Evolutionary conservation across 352 stramenopile genomes (phyloP), one percentile per base, ranked within the genome.

Genomic region (Hyaloperonospora arabidopsidis): DNA sequence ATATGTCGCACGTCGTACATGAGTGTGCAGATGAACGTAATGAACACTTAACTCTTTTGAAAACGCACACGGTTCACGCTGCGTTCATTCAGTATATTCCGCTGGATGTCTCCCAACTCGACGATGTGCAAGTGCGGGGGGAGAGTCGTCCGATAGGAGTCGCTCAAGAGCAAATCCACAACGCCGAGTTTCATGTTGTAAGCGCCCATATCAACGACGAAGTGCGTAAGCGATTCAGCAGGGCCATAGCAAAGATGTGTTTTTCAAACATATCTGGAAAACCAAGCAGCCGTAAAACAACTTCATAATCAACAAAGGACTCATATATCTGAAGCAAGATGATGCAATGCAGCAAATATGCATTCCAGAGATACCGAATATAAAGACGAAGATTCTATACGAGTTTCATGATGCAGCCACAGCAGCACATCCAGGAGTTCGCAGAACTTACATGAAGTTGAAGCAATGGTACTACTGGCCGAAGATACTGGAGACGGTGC

Each of bases 401-500:
- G 25, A 47, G 14, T 66, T 65, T 36, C 58, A 65, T 35, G 58
- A 61, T 48, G 59, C 52, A 29, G 41, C 17, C 15, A 61, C 55
- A 35, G 45, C 59, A 1, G 44, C 45, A 15, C 52, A 57, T 40
- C 48, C 45, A 29, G 49, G 49, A 50, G 23, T 34, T 47, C 48
- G 34, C 54, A 48, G 45, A 45, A 52, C 36, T 29, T 56, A 56
- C 13, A 49, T 62, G 13, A 43, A 49, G 8, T 36, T 62, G 13
- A 36, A 10, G 19, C 39, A 62, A 49, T 62, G 54, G 48, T 62
- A 57, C 22, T 44, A 57, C 28, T 57, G 46, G 47, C 15, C 38
- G 15, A 44, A 44, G 38, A 22, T 44, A 44, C 15, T 44, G 5
- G 38, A 44, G 15, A 21, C 38, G 1, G 38, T 44, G 15, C 38